Base-by-base conservation (phyloP, 345 rosid species). In the Trapa incisa region DNA sequence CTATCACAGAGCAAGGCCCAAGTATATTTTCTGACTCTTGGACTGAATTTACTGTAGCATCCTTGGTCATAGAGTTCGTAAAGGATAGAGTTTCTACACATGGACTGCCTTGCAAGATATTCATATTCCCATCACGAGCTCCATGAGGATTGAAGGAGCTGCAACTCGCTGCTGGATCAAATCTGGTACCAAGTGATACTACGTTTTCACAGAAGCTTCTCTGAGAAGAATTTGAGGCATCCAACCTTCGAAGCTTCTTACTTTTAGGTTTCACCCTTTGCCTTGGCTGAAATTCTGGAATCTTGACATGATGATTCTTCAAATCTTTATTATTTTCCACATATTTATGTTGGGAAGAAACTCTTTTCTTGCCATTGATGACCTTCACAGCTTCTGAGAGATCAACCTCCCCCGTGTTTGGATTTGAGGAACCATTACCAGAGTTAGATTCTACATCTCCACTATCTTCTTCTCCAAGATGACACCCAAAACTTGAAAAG, bases 361-460 rank as follows among this genome's bases (percentile, higher is more conserved):
- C 66, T 58, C 63, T 58, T 61, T 17, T 69, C 68, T 70, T 54
- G 39, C 47, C 42, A n/a, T 39, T 37, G 66, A 57, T 39, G 38
- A 50, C 67, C 78, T 65, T 74, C 22, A 36, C 60, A 47, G 72
- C 47, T 76, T 72, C 73, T 39, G 43, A 65, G 5, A 38, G 52
- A 60, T 73, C 62, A 53, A 68, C 68, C 70, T 73, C 70, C 12
- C 72, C 68, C 65, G 35, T 66, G 74, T 66, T 77, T 61, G 47
- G 69, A 70, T 48, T 60, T 6, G 39, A 35, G 35, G 78, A 61
- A 67, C 65, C 70, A 36, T 71, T 71, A n/a, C 71, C 73, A 13
- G 78, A 78, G 75, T 72, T 70, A 43, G 82, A 74, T 57, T 56
- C 79, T 32, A 79, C 73, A 67, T 68, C 69, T 41, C 36, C 73